These are phyloP conservation scores for Trichoderma asperellum DNA, from an alignment of 2,329 filamentous ascomycete genomes.

Conservation along the genomic window DNA sequence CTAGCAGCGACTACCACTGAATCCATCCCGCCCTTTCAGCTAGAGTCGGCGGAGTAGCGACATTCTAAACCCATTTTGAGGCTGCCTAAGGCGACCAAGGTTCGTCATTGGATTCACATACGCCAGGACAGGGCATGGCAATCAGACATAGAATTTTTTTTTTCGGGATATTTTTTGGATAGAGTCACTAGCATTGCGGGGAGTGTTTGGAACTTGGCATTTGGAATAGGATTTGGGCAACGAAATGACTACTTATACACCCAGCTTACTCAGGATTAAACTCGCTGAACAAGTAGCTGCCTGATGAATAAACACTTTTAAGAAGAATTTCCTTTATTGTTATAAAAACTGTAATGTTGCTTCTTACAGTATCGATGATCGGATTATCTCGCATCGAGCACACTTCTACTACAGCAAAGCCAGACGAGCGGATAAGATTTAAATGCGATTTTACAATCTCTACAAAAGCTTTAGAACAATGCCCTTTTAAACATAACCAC, in stretches of 20 bases:
- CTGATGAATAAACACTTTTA: neutral
- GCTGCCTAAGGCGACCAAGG: neutral
- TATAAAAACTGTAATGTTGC: too few relatives aligned
- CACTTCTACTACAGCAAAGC: too few relatives aligned
- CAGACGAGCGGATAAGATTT: too few relatives aligned
- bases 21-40: constrained; percentile 5
- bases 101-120: neutral
- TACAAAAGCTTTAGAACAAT: too few relatives aligned
- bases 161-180: neutral
- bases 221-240: neutral
- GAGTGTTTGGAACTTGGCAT: neutral
- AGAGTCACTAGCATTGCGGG: neutral
- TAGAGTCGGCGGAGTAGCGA: neutral
- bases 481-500: too few relatives aligned
- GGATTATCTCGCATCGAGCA: too few relatives aligned
- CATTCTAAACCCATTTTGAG: neutral
- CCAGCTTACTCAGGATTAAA: neutral
- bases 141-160: constrained; percentile 4
- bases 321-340: neutral
- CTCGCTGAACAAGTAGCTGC: neutral
- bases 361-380: too few relatives aligned
- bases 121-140: neutral
- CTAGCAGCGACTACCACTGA: neutral
- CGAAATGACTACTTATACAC: neutral
- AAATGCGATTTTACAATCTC: too few relatives aligned